Percentiles rank a stretch among this genome's conserved stretches.
Evolutionary conservation across 768 basidiomycete species (phyloP).

Genomic region (Gymnopilus dilepis): DNA sequence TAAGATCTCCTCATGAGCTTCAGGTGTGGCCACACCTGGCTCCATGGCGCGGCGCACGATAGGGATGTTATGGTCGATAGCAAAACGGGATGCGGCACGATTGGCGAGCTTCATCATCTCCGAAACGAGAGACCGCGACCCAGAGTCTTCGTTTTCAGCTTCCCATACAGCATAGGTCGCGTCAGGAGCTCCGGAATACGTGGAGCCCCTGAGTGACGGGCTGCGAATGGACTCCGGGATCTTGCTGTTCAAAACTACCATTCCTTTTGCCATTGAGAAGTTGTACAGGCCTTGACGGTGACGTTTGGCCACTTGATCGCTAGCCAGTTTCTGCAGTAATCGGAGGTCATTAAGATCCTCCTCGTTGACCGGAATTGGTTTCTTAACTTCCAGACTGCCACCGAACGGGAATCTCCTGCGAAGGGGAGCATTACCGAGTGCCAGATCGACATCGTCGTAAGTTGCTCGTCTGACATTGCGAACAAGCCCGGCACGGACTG

Average conservation of each 20-base stretch:
- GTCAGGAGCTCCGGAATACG: slow-evolving; percentile 56
- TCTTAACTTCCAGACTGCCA: slow-evolving; percentile 14
- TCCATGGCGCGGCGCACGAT: slow-evolving; percentile 61
- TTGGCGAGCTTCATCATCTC: slow-evolving; percentile 87
- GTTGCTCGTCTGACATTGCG: slow-evolving; percentile 66
- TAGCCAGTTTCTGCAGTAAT: slow-evolving; percentile 29
- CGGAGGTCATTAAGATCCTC: slow-evolving; percentile 35
- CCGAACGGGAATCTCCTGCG: slow-evolving; percentile 51
- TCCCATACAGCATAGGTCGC: slow-evolving; percentile 49
- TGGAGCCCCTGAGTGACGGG: slow-evolving; percentile 32
- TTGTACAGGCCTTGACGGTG: slow-evolving; percentile 9
- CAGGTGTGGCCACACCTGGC: slow-evolving; percentile 36
- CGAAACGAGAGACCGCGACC: slow-evolving; percentile 64
- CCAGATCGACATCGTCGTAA: slow-evolving; percentile 71
- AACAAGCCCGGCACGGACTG: slow-evolving; percentile 74
- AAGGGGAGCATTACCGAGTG: slow-evolving; percentile 37
- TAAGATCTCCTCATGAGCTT: slow-evolving; percentile 49
- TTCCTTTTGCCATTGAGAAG: background rate
- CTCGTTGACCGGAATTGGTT: slow-evolving; percentile 19
- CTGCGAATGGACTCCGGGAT: slow-evolving; percentile 37
- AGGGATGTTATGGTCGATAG: slow-evolving; percentile 60
- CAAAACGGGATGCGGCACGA: slow-evolving; percentile 76
- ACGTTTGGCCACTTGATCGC: slow-evolving; percentile 19
- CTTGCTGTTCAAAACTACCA: slow-evolving; percentile 19
- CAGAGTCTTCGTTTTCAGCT: slow-evolving; percentile 32